Percentiles rank a stretch among this genome's conserved stretches.
Evolutionary conservation across 2,329 filamentous ascomycete species (phyloP).

Genomic region (Cladobotryum mycophilum): DNA sequence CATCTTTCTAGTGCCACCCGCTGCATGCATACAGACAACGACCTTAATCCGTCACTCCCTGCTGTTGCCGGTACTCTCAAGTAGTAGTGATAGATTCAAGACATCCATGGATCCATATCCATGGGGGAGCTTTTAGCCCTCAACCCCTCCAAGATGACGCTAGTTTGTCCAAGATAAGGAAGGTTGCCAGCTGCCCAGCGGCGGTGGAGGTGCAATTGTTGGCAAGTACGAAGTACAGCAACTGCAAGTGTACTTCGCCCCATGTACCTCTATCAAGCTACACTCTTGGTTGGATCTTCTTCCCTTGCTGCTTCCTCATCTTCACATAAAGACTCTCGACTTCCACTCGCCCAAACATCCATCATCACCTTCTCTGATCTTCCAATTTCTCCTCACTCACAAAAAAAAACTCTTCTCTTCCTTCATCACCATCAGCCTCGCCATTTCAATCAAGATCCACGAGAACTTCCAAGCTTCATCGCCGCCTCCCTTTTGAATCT

Average conservation of each 20-base stretch:
- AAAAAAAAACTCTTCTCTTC: background rate
- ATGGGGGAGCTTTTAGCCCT: no score
- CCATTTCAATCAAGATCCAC: background rate
- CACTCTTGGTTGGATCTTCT: background rate
- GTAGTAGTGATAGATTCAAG: no score
- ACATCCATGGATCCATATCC: no score
- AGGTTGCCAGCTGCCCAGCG: background rate
- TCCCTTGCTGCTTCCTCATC: constrained; percentile 1
- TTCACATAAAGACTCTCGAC: background rate
- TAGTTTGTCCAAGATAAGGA: background rate
- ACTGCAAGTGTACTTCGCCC: background rate
- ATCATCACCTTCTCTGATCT: constrained; percentile 2
- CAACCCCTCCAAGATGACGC: no score
- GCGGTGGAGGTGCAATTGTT: background rate
- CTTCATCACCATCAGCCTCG: background rate
- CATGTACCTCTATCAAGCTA: background rate
- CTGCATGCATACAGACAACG: no score
- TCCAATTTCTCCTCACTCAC: background rate
- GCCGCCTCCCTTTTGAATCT: constrained; percentile 13
- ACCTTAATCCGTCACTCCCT: no score
- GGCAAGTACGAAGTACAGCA: background rate
- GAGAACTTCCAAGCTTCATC: constrained; percentile 1
- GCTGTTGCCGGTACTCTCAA: no score
- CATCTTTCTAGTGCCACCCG: no score
- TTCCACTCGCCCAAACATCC: background rate